Evolutionary conservation across 2,329 filamentous ascomycete species (phyloP).

Genomic region (Knufia petricola): DNA sequence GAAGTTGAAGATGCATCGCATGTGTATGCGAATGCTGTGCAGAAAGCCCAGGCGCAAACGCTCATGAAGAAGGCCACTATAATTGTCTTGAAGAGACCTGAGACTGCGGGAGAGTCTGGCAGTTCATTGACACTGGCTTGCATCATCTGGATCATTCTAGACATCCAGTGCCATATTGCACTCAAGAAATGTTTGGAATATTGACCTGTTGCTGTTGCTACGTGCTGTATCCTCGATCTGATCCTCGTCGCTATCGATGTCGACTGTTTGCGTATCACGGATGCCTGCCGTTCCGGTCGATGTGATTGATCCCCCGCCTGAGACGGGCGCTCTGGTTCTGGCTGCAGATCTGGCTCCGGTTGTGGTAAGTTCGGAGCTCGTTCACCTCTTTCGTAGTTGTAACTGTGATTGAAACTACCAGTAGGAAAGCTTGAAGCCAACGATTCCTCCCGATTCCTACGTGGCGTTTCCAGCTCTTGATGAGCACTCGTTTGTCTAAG

Average conservation of each 20-base stretch:
- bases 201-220: background rate
- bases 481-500: background rate
- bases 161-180: constrained; percentile 11
- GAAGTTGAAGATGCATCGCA: constrained; percentile 18
- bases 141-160: constrained; percentile 9
- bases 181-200: background rate
- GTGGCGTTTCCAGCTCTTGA: constrained; percentile 2
- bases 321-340: background rate
- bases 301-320: background rate
- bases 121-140: constrained; percentile 14
- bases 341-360: background rate
- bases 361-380: constrained; percentile 15
- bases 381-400: constrained; percentile 22
- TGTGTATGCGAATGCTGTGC: constrained; percentile 15
- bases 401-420: constrained; percentile 22
- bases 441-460: background rate
- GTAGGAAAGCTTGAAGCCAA: constrained; percentile 22
- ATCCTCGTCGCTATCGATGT: background rate
- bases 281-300: background rate
- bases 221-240: background rate
- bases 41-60: constrained; percentile 13
- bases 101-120: constrained; percentile 14
- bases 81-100: constrained; percentile 12
- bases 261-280: background rate
- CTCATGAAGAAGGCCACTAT: constrained; percentile 10